phyloP scores from a whole-genome alignment of 1,284 basidiomycete genomes.

The Coniferiporia sulphurascens region DNA sequence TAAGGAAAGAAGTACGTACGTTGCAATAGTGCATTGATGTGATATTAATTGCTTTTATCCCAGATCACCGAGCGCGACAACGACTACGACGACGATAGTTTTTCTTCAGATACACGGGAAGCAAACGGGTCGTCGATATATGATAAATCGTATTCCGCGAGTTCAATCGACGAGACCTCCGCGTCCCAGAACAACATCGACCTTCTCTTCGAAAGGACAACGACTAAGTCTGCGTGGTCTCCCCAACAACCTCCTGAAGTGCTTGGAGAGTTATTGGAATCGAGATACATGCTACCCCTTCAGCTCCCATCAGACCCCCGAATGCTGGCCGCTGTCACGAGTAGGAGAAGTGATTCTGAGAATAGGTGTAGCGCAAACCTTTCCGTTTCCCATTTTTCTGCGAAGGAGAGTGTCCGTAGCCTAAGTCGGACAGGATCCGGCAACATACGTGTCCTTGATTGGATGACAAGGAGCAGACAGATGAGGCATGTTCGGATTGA shows the following conservation, averaged over 20 bases:
- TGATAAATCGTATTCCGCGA: slow-evolving; percentile 23
- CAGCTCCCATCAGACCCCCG: slow-evolving; percentile 76
- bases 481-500: slow-evolving; percentile 56
- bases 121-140: slow-evolving; percentile 30
- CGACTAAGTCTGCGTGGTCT: slow-evolving; percentile 66
- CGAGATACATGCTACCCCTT: slow-evolving; percentile 88
- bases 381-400: neutral
- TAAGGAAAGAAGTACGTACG: slow-evolving; percentile 64
- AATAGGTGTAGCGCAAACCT: neutral
- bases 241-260: slow-evolving; percentile 74
- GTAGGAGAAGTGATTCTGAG: slow-evolving; percentile 33
- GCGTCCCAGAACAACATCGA: slow-evolving; percentile 62
- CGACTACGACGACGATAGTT: slow-evolving; percentile 52
- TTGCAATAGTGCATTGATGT: neutral
- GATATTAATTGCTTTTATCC: slow-evolving; percentile 2
- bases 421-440: slow-evolving; percentile 32
- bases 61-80: slow-evolving; percentile 65
- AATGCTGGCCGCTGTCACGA: slow-evolving; percentile 68
- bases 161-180: slow-evolving; percentile 27
- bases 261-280: slow-evolving; percentile 85
- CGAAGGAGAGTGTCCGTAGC: slow-evolving; percentile 31
- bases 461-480: slow-evolving; percentile 50
- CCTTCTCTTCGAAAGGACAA: slow-evolving; percentile 65
- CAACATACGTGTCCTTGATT: slow-evolving; percentile 44
- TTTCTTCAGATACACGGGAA: slow-evolving; percentile 37